A percentile compares a stretch with the other conserved stretches of the same genome.
Evolutionary conservation across 805 yeast species (phyloP).

Genomic region (Schizosaccharomyces japonicus): DNA sequence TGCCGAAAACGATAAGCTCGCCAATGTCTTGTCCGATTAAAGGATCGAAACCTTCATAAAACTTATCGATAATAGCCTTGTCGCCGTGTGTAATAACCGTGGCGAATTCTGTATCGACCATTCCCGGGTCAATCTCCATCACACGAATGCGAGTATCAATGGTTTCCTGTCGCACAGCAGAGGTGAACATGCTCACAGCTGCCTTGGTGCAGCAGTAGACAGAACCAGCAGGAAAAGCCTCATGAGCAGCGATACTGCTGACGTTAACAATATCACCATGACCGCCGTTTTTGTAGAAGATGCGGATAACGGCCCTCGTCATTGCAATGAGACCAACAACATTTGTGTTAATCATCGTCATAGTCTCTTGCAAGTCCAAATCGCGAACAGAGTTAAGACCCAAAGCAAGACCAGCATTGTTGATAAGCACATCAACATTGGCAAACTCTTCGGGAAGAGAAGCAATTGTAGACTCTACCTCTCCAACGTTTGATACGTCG

Average conservation of each 20-base stretch:
- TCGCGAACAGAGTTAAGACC: too few species aligned
- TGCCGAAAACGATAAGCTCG: slow-evolving; percentile 43
- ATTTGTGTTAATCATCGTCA: too few species aligned
- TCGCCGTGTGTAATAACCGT: slow-evolving; percentile 43
- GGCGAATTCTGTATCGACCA: slow-evolving; percentile 50
- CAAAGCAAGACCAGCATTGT: slow-evolving; percentile 3
- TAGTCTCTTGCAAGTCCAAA: slow-evolving; percentile 26
- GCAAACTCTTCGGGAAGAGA: not conserved
- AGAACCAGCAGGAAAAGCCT: slow-evolving; percentile 45
- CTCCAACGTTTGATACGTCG: too few species aligned
- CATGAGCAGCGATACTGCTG: slow-evolving; percentile 51
- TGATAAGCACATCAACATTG: slow-evolving; percentile 7
- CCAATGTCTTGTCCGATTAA: slow-evolving; percentile 51
- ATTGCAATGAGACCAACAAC: too few species aligned
- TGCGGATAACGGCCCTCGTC: too few species aligned
- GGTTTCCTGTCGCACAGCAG: slow-evolving; percentile 45
- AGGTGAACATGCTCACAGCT: slow-evolving; percentile 34
- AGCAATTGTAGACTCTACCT: not conserved
- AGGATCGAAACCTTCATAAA: slow-evolving; percentile 47
- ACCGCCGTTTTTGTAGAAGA: too few species aligned
- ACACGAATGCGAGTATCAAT: slow-evolving; percentile 46
- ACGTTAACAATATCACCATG: slow-evolving; percentile 35
- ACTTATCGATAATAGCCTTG: slow-evolving; percentile 32
- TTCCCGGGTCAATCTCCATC: slow-evolving; percentile 56
- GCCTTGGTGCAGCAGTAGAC: slow-evolving; percentile 50